Conservation (phyloP, 2,329 filamentous ascomycete species). For the Cladorrhinum sp. region DNA sequence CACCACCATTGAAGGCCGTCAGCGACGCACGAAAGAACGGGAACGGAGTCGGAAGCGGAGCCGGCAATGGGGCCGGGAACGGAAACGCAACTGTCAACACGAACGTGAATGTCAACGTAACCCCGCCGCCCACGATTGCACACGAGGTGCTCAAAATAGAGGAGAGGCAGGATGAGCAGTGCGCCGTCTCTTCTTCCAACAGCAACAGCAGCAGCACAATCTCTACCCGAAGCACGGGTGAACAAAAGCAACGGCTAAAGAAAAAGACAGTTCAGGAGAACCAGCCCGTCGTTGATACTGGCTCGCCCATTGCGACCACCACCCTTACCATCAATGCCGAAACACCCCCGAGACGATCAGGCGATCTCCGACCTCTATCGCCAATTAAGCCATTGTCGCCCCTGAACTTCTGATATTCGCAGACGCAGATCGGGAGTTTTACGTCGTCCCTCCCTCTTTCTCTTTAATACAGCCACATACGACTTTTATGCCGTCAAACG, state of each 20-base stretch:
- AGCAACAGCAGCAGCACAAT: conserved; percentile 44
- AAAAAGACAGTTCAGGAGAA: conserved; percentile 43
- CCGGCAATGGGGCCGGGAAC: not conserved
- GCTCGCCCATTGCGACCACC: conserved; percentile 44
- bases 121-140: conserved; percentile 23
- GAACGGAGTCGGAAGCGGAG: conserved; percentile 3
- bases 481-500: conserved; percentile 4
- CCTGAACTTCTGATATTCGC: conserved; percentile 47
- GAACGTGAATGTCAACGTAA: not conserved
- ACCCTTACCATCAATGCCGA: conserved; percentile 45
- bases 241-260: conserved; percentile 38
- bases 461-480: conserved; percentile 10
- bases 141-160: not conserved
- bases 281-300: conserved; percentile 43
- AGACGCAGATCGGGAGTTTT: not conserved
- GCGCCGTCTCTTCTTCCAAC: conserved; percentile 62
- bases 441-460: not conserved
- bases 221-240: conserved; percentile 35
- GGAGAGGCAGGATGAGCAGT: conserved; percentile 43
- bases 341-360: conserved; percentile 34
- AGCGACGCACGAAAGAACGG: conserved; percentile 23
- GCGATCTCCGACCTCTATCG: conserved; percentile 56
- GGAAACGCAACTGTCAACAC: not conserved
- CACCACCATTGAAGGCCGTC: conserved; percentile 41
- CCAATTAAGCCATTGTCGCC: conserved; percentile 66